Conservation (phyloP, 2,329 filamentous ascomycete genomes). For the Monosporascus sp. region DNA sequence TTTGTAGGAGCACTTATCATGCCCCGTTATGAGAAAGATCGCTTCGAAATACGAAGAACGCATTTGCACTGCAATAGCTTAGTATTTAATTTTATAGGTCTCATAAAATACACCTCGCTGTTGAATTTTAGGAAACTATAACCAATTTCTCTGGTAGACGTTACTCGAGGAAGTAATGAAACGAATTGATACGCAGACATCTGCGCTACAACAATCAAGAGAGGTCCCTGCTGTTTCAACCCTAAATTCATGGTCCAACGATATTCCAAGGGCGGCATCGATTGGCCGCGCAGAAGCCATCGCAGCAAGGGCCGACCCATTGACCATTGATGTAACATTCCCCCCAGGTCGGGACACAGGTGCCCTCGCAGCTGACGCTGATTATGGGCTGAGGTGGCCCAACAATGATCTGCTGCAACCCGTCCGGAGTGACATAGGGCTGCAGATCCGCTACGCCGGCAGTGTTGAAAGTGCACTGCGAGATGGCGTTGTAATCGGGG, state of each 20-base stretch:
- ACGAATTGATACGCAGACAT: no score
- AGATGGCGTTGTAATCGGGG: slow-evolving; percentile 36
- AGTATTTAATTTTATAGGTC: no score
- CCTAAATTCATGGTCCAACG: background rate
- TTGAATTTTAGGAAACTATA: no score
- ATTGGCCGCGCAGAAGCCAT: slow-evolving; percentile 36
- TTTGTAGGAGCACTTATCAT: no score
- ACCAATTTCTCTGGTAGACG: no score
- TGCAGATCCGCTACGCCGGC: slow-evolving; percentile 25
- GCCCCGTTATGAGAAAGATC: no score
- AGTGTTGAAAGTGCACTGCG: slow-evolving; percentile 39
- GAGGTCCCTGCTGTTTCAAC: no score
- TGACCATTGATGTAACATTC: slow-evolving; percentile 31
- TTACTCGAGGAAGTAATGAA: no score
- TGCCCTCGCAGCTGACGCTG: slow-evolving; percentile 36
- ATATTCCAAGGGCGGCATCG: slow-evolving; percentile 34
- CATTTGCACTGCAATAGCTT: no score
- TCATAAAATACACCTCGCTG: no score
- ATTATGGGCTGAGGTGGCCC: slow-evolving; percentile 39
- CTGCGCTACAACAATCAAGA: no score
- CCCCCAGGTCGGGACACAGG: slow-evolving; percentile 35
- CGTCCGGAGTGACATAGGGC: slow-evolving; percentile 22
- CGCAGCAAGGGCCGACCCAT: slow-evolving; percentile 35
- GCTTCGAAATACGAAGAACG: no score
- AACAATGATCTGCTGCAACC: slow-evolving; percentile 35